These are phyloP conservation scores for Lenwebbia sp. DNA, from an alignment of 345 rosid genomes.

Conservation along the genomic window DNA sequence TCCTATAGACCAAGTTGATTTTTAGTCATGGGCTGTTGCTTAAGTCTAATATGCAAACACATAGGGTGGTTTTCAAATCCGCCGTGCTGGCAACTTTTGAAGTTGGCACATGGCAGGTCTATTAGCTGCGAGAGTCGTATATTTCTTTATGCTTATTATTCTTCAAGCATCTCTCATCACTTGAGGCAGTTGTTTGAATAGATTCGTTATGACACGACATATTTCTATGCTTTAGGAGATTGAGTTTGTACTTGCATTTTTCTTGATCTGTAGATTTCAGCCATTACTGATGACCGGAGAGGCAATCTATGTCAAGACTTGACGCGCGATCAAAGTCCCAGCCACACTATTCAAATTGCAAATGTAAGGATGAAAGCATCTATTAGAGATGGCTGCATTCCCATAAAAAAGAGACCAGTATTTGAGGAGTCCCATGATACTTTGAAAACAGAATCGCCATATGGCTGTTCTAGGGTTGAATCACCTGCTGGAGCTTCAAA, in stretches of 20 bases:
- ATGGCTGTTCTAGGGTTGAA: neutral
- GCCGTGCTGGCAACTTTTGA: neutral
- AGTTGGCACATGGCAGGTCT: neutral
- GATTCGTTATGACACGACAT: neutral
- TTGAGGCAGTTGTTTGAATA: neutral
- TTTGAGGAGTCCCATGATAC: neutral
- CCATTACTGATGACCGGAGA: neutral
- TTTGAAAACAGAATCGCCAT: neutral
- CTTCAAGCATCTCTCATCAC: neutral
- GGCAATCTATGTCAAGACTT: neutral
- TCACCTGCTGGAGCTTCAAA: neutral
- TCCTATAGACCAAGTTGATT: neutral
- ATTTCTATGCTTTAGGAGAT: neutral
- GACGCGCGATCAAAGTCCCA: neutral
- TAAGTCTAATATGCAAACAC: neutral
- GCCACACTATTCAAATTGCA: neutral
- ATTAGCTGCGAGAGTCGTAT: neutral
- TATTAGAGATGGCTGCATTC: neutral
- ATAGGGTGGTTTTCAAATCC: neutral
- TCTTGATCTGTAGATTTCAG: neutral
- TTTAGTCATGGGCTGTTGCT: neutral
- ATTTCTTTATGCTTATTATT: neutral
- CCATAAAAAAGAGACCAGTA: neutral
- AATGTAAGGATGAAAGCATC: neutral
- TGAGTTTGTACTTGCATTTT: conserved; percentile 4